Evolutionary conservation across 2,329 filamentous ascomycete species (phyloP).

Genomic region (Sphaerostilbella broomeana): DNA sequence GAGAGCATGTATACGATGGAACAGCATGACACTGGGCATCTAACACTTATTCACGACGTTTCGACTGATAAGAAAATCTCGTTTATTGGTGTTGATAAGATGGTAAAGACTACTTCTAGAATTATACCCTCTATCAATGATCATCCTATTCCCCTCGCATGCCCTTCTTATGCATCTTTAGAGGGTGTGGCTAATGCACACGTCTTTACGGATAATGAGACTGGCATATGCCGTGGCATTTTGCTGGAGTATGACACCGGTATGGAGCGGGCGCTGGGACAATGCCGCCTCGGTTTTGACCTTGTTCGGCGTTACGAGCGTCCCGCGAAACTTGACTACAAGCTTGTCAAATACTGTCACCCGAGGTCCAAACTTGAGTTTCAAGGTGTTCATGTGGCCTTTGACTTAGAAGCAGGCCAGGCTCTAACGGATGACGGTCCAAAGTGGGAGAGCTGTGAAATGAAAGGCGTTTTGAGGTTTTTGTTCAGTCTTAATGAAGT

Average conservation of each 20-base stretch:
- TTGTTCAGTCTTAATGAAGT: too few relatives aligned
- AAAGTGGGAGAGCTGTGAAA: too few relatives aligned
- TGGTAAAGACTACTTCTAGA: background rate
- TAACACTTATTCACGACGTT: background rate
- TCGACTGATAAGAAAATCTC: background rate
- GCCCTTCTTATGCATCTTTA: conserved; percentile 1
- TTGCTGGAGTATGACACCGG: conserved; percentile 1
- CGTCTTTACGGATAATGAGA: background rate
- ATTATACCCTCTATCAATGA: background rate
- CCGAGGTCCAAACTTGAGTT: too few relatives aligned
- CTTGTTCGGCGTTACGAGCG: background rate
- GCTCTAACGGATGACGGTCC: too few relatives aligned
- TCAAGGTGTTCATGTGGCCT: background rate
- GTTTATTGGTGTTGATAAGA: background rate
- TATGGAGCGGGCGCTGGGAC: background rate
- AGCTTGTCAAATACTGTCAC: background rate
- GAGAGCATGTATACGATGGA: background rate
- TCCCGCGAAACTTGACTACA: background rate
- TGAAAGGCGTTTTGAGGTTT: too few relatives aligned
- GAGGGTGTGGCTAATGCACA: background rate
- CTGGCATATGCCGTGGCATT: background rate
- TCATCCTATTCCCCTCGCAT: background rate
- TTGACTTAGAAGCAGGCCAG: conserved; percentile 6
- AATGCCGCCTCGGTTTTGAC: conserved; percentile 3
- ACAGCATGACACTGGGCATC: background rate